Conservation (phyloP, 2,329 filamentous ascomycete genomes). For the Penicillium sp. region DNA sequence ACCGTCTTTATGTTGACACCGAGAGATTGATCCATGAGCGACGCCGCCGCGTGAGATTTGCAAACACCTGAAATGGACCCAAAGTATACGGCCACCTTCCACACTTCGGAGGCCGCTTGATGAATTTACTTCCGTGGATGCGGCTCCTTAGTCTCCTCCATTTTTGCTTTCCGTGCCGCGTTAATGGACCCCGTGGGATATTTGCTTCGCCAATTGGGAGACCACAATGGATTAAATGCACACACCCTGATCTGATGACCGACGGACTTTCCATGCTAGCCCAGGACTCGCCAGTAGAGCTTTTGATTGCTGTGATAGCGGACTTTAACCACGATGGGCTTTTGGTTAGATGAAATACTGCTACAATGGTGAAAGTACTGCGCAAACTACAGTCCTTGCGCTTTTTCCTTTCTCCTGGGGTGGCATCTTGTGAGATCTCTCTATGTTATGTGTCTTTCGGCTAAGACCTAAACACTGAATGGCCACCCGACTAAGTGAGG, state of each 20-base stretch:
- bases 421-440: neutral
- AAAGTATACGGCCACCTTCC: neutral
- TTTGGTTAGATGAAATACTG: neutral
- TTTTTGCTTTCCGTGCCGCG: neutral
- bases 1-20: conserved; percentile 74
- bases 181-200: neutral
- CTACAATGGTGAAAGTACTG: neutral
- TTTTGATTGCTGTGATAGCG: neutral
- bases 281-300: neutral
- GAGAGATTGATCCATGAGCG: conserved; percentile 73
- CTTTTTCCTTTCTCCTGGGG: neutral
- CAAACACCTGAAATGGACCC: conserved; percentile 21
- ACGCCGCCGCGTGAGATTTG: conserved; percentile 37
- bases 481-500: neutral
- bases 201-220: neutral
- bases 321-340: neutral
- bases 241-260: neutral
- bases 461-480: neutral
- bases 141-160: neutral
- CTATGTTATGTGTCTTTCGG: neutral
- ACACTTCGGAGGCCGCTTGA: neutral
- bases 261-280: neutral
- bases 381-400: neutral
- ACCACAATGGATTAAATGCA: neutral
- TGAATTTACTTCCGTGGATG: neutral